Percentiles rank a stretch among this genome's conserved stretches.
Conservation (phyloP, 2,329 filamentous ascomycete genomes). For the Talaromyces sp. region DNA sequence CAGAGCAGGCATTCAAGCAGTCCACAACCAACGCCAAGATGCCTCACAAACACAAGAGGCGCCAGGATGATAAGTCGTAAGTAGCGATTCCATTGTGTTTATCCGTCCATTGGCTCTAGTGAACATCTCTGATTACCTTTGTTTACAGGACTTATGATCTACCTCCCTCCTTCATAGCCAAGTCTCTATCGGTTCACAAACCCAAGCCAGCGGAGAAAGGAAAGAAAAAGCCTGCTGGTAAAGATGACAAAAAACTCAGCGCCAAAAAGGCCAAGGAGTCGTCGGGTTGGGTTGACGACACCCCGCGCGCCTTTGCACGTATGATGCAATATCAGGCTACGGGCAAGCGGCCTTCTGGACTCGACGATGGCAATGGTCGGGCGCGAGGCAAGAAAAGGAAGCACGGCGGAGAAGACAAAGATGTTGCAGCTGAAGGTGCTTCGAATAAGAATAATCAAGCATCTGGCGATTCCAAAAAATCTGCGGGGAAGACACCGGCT, state of each 20-base stretch:
- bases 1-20: not conserved
- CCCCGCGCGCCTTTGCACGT: conserved; percentile 79
- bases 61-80: conserved; percentile 49
- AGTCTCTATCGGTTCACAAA: conserved; percentile 54
- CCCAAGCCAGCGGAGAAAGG: conserved; percentile 27
- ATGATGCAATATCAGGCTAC: conserved; percentile 70
- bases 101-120: not conserved
- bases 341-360: conserved; percentile 51
- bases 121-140: not conserved
- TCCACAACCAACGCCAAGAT: conserved; percentile 44
- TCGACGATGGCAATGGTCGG: conserved; percentile 62
- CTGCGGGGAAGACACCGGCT: not conserved
- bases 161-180: conserved; percentile 56
- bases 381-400: conserved; percentile 48
- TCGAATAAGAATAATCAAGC: not conserved
- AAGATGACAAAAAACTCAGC: conserved; percentile 30
- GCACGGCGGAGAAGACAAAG: conserved; percentile 20
- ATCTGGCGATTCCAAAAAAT: not conserved
- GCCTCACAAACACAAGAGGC: conserved; percentile 82
- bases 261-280: conserved; percentile 21
- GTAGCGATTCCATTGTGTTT: conserved; percentile 16
- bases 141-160: conserved; percentile 48
- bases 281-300: conserved; percentile 60
- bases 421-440: conserved; percentile 4
- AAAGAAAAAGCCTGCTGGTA: conserved; percentile 18